Percentiles rank a stretch among this genome's conserved stretches.
Conservation (phyloP, 768 basidiomycete genomes). For the Butyriboletus loyo region DNA sequence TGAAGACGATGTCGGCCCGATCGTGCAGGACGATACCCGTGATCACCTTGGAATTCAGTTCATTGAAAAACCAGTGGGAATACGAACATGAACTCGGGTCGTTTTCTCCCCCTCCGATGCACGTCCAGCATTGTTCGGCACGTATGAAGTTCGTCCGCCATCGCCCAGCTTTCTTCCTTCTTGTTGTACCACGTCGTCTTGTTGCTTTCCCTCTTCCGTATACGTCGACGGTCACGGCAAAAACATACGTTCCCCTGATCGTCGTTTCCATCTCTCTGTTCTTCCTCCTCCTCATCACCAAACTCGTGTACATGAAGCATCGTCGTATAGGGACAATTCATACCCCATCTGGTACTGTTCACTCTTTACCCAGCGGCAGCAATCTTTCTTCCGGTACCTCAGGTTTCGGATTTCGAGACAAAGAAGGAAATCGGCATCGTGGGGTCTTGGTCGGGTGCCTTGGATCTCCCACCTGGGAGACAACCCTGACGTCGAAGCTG, state of each 20-base stretch:
- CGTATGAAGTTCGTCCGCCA: not conserved
- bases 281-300: slow-evolving; percentile 21
- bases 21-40: not conserved
- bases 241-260: slow-evolving; percentile 12
- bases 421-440: slow-evolving; percentile 1
- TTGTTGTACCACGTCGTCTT: slow-evolving; percentile 3
- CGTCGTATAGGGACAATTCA: slow-evolving; percentile 30
- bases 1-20: not conserved
- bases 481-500: slow-evolving; percentile 14
- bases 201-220: slow-evolving; percentile 13
- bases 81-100: slow-evolving; percentile 5
- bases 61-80: slow-evolving; percentile 3
- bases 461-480: slow-evolving; percentile 34
- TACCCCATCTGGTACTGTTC: not conserved
- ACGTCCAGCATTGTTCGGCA: not conserved
- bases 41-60: slow-evolving; percentile 19
- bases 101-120: not conserved
- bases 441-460: slow-evolving; percentile 29
- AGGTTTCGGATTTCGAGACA: slow-evolving; percentile 2
- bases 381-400: slow-evolving; percentile 1
- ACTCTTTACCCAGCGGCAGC: not conserved
- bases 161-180: not conserved
- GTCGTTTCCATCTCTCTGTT: slow-evolving; percentile 14
- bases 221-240: not conserved
- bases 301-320: slow-evolving; percentile 27